Percentiles rank a stretch among this genome's conserved stretches.
Evolutionary conservation across 495 filamentous ascomycete genomes (phyloP).

Genomic region (Aspergillus mulundensis): DNA sequence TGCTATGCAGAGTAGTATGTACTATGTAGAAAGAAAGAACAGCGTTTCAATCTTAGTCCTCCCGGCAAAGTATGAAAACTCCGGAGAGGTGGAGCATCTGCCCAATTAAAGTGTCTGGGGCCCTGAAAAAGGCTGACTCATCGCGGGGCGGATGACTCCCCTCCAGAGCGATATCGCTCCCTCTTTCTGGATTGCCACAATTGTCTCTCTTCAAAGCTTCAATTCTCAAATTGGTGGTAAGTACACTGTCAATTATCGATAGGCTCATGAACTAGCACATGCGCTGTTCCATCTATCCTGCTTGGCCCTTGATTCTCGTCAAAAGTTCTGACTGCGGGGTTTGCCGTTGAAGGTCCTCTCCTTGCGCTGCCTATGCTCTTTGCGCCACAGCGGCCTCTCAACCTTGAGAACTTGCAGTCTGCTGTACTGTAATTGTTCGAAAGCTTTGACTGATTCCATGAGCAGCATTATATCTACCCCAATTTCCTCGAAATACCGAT

Average conservation of each 20-base stretch:
- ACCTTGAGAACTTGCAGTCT: neutral
- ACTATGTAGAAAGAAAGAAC: neutral
- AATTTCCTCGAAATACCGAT: neutral
- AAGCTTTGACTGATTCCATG: neutral
- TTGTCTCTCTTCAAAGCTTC: conserved; percentile 17
- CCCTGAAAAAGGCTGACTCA: conserved; percentile 30
- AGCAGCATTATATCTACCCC: too few relatives aligned
- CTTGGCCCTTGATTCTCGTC: neutral
- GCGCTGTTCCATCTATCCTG: neutral
- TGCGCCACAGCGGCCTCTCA: too few relatives aligned
- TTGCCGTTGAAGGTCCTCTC: neutral
- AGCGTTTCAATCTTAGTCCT: neutral
- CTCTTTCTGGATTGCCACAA: conserved; percentile 20
- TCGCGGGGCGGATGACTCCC: conserved; percentile 29
- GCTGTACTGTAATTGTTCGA: neutral
- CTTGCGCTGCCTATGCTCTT: neutral
- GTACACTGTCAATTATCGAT: conserved; percentile 4
- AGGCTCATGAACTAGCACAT: neutral
- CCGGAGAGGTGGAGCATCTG: neutral
- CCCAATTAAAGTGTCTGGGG: conserved; percentile 1
- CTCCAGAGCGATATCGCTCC: conserved; percentile 35
- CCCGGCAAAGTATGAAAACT: conserved; percentile 7
- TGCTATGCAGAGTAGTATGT: neutral
- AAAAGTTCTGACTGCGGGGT: neutral
- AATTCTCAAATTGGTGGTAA: conserved; percentile 25